Base-by-base conservation (phyloP, 345 rosid genomes). In the Jatropha curcas region DNA sequence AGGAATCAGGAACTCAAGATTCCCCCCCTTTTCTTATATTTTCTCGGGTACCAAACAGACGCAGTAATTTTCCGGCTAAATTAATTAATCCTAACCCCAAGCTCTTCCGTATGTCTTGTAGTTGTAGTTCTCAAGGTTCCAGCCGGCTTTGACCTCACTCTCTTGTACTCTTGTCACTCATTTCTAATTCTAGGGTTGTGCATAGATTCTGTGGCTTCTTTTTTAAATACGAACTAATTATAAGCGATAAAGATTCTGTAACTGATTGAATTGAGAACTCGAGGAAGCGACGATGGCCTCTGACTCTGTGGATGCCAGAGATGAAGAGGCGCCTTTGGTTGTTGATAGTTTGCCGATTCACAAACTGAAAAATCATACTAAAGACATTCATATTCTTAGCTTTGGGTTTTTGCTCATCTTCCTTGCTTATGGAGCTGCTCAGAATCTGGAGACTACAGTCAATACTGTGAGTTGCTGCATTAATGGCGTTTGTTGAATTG, bases 381-480 rank as follows among this genome's bases (percentile, higher is more conserved):
- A 86, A 46, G 98, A 94, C 69, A 84, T 94, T 70, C 93, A 89
- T 80, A 84, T 94, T 63, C 81, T 94, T 64, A 94, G 98, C 83
- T 80, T 76, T 67, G 87, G 94, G 37, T 93, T 93, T 60, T 74
- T 94, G 76, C 84, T 94, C 62, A 70, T 94, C 69, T 94, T 94
- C 78, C 90, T 85, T 67, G 90, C 97, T 62, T 94, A 82, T 60
- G 98, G 98, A 66, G 98, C 97, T 72, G 97, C 98, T 72, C 97
- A 94, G 86, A 94, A 94, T 84, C 87, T 94, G 20, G 91, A 94
- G 81, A 90, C 91, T 16, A 92, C 92, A 31, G 77, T 94, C 73
- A 92, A 94, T 72, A 78, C 89, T 51, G 97, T 94, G 65, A 83
- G 87, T 82, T 60, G 7, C 16, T 63, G 45, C 8, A 27, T 58